A percentile compares a stretch with the other conserved stretches of the same genome.
phyloP scores from a whole-genome alignment of 441 rosid genomes.

The Isatis lusitanica region DNA sequence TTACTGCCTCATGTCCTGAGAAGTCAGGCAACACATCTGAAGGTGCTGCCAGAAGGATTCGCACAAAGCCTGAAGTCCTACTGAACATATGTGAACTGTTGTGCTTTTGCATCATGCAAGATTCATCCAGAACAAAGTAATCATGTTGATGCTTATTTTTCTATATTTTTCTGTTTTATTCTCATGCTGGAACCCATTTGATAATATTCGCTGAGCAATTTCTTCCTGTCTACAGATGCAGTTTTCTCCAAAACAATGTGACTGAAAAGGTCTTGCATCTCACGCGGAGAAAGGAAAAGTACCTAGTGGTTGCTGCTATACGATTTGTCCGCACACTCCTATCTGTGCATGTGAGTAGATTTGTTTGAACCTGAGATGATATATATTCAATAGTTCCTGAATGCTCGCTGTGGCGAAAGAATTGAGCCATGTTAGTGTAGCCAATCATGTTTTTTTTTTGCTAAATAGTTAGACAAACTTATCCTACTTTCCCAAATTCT shows the following conservation, averaged over 20 bases:
- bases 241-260: slow-evolving; percentile 85
- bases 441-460: background rate
- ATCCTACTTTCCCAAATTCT: background rate
- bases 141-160: slow-evolving; percentile 23
- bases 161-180: background rate
- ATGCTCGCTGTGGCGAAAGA: slow-evolving; percentile 6
- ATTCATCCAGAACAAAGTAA: slow-evolving; percentile 95
- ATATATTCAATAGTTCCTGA: slow-evolving; percentile 10
- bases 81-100: slow-evolving; percentile 89
- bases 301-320: slow-evolving; percentile 95
- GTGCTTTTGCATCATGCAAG: slow-evolving; percentile 95
- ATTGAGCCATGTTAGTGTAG: slow-evolving; percentile 19
- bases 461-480: slow-evolving; percentile 11
- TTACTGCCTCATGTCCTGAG: slow-evolving; percentile 73
- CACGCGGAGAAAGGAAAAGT: slow-evolving; percentile 87
- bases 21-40: slow-evolving; percentile 49
- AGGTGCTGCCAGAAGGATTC: slow-evolving; percentile 46
- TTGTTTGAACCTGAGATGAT: slow-evolving; percentile 9
- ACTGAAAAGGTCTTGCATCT: slow-evolving; percentile 86
- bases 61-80: slow-evolving; percentile 86
- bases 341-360: slow-evolving; percentile 74
- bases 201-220: slow-evolving; percentile 26
- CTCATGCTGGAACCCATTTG: slow-evolving; percentile 20
- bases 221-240: slow-evolving; percentile 65
- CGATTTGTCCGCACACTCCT: slow-evolving; percentile 95